These are phyloP conservation scores for Ophiostoma fasciatum DNA, from an alignment of 2,329 filamentous ascomycete genomes.

Conservation along the genomic window DNA sequence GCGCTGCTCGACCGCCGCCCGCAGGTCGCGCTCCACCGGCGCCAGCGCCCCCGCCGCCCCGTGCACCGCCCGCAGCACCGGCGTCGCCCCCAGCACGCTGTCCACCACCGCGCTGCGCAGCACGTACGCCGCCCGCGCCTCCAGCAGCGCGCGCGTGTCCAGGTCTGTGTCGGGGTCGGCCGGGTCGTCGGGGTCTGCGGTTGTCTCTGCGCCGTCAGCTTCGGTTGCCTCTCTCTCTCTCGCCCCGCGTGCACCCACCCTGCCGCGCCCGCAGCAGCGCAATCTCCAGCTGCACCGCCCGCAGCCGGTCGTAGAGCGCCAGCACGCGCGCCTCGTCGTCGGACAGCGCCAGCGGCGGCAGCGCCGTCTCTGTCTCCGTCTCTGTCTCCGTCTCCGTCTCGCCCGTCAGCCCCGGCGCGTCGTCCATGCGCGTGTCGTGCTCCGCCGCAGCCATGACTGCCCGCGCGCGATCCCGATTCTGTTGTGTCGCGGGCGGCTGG, in stretches of 20 bases:
- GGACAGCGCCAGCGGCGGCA: slow-evolving; percentile 38
- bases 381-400: too few relatives aligned
- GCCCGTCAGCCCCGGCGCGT: not conserved
- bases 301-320: slow-evolving; percentile 54
- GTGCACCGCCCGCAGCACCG: slow-evolving; percentile 65
- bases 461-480: too few relatives aligned
- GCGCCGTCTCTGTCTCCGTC: too few relatives aligned
- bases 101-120: slow-evolving; percentile 56
- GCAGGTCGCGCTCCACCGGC: slow-evolving; percentile 52
- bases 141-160: too few relatives aligned
- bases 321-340: slow-evolving; percentile 51
- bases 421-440: slow-evolving; percentile 9
- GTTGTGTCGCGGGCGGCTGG: too few relatives aligned
- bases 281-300: slow-evolving; percentile 57
- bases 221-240: not conserved
- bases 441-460: too few relatives aligned
- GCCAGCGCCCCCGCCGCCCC: slow-evolving; percentile 46
- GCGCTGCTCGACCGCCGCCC: slow-evolving; percentile 50
- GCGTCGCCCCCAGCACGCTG: slow-evolving; percentile 55
- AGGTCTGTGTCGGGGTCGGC: slow-evolving; percentile 46
- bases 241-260: slow-evolving; percentile 23
- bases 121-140: slow-evolving; percentile 54
- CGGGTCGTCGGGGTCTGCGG: slow-evolving; percentile 21
- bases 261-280: slow-evolving; percentile 44
- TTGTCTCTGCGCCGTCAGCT: too few relatives aligned